Base-by-base conservation (phyloP, 148 eudicot genomes). In the Pouteria glomerata region DNA sequence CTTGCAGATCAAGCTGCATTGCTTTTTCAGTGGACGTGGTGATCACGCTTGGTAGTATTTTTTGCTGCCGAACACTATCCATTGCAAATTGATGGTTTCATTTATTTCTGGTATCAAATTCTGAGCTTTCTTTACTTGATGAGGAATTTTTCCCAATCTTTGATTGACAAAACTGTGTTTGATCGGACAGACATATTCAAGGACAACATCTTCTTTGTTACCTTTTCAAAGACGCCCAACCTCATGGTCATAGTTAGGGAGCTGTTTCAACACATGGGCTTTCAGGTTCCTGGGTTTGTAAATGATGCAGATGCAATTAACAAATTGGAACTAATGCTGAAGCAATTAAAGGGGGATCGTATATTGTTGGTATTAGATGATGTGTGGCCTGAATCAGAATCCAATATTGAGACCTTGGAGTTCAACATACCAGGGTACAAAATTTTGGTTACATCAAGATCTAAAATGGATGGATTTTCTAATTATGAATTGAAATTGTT, bases 161-260 rank as follows among this genome's bases (percentile, higher is more conserved):
- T n/a, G n/a, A n/a, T 47, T 48, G 53, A 48, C n/a, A 15, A 48
- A 15, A n/a, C 24, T 27, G 24, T 29, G 24, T 21, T 42, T 55
- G 29, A 6, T n/a, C n/a, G n/a, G n/a, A 44, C 63, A 77, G 74
- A 57, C 8, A 42, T 15, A 23, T 77, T 63, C 50, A 37, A 42
- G 47, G 58, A 63, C 39, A 63, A 77, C 8, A 66, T 77, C 53
- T 77, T 77, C 66, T 77, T 77, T 57, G 66, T 70, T 41, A 71
- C 70, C 8, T 64, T 65, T 57, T 63, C 74, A 2, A 35, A 70
- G 33, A 44, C 57, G 13, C 57, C 74, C 57, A 77, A 64, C 66
- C 29, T 71, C 68, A 27, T 44, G 51, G 48, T 31, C 44, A 63
- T 63, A 16, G 44, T 72, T 51, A 3, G 44, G 45, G 53, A 50